phyloP scores from a whole-genome alignment of 225 moss, liverwort and hornwort species.

The Takakia lepidozioides region DNA sequence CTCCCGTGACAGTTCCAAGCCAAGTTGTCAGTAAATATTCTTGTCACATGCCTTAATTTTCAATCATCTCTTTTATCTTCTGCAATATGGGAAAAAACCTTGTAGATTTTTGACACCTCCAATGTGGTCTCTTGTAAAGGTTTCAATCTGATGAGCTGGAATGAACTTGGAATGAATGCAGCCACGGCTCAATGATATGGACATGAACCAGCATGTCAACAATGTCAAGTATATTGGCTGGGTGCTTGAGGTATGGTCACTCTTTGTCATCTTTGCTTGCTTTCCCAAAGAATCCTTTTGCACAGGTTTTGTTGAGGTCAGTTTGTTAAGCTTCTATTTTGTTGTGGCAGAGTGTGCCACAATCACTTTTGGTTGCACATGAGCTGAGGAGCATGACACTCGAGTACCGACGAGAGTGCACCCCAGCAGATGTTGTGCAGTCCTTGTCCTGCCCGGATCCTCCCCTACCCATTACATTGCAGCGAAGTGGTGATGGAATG shows the following conservation, averaged over 20 bases:
- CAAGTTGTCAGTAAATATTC: no score
- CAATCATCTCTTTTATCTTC: no score
- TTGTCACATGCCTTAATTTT: no score
- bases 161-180: no score
- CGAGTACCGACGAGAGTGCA: constrained; percentile 78
- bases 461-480: constrained; percentile 12
- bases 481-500: constrained; percentile 7
- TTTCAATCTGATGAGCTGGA: no score
- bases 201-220: constrained; percentile 94
- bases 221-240: constrained; percentile 92
- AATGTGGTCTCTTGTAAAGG: no score
- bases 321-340: no score
- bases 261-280: neutral
- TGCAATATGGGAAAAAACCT: no score
- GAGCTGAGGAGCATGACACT: constrained; percentile 81
- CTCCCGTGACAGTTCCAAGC: no score
- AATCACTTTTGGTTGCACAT: constrained; percentile 58
- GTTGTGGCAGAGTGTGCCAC: constrained; percentile 61
- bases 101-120: no score
- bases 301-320: no score
- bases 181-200: constrained; percentile 84
- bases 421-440: constrained; percentile 70
- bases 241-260: constrained; percentile 65
- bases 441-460: constrained; percentile 67
- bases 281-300: no score